phyloP scores from a whole-genome alignment of 495 filamentous ascomycete genomes.

The Aspergillus coremiiformis region DNA sequence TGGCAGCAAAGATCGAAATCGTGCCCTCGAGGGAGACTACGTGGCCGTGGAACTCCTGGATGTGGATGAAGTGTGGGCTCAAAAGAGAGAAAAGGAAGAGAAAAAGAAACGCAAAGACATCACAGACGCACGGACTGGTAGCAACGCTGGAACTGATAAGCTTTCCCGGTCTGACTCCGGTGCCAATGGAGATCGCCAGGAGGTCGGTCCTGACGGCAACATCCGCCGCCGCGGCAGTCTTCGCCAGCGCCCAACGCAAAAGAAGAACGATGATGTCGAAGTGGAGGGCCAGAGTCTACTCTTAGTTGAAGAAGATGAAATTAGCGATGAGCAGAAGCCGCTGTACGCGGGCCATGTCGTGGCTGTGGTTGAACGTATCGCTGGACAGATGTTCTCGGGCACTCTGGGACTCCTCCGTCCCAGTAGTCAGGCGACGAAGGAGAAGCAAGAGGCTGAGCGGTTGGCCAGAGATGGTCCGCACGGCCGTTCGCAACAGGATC shows the following conservation, averaged over 20 bases:
- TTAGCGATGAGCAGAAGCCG: slow-evolving; percentile 96
- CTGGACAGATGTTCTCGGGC: slow-evolving; percentile 98
- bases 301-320: slow-evolving; percentile 95
- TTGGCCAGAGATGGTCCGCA: slow-evolving; percentile 77
- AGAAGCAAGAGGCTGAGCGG: slow-evolving; percentile 97
- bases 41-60: slow-evolving; percentile 95
- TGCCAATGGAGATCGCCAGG: slow-evolving; percentile 55
- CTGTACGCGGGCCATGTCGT: slow-evolving; percentile 96
- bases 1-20: slow-evolving; percentile 95
- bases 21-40: slow-evolving; percentile 89
- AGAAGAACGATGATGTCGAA: slow-evolving; percentile 99
- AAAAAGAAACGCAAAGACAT: slow-evolving; percentile 99
- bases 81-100: slow-evolving; percentile 98
- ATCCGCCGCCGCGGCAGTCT: slow-evolving; percentile 89
- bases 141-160: slow-evolving; percentile 64
- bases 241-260: slow-evolving; percentile 92
- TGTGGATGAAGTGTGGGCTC: slow-evolving; percentile 96
- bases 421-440: slow-evolving; percentile 98
- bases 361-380: slow-evolving; percentile 91
- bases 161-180: slow-evolving; percentile 53
- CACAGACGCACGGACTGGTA: slow-evolving; percentile 73
- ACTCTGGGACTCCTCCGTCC: slow-evolving; percentile 88
- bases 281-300: slow-evolving; percentile 96
- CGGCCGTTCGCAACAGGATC: slow-evolving; percentile 69
- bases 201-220: slow-evolving; percentile 64